Conservation (phyloP, 805 yeast genomes). For the Candida schatavii region DNA sequence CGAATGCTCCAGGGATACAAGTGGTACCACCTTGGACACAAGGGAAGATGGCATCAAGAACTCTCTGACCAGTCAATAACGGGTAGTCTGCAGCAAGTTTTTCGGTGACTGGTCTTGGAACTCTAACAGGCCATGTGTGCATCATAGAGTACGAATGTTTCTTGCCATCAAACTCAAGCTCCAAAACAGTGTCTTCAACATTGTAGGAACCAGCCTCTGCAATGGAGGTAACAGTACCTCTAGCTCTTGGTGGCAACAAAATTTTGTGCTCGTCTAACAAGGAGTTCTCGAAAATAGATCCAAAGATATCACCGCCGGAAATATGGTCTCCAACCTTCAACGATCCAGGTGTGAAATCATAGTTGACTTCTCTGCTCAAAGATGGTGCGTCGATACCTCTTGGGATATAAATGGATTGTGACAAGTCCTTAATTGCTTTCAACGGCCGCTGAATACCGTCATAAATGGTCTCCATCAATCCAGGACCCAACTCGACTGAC, state of each 20-base stretch:
- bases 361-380: conserved; percentile 74
- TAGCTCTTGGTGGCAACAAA: conserved; percentile 94
- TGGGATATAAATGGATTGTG: conserved; percentile 95
- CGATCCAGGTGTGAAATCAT: conserved; percentile 80
- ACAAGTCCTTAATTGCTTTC: conserved; percentile 81
- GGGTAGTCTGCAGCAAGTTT: conserved; percentile 93
- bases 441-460: conserved; percentile 99
- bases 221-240: conserved; percentile 91
- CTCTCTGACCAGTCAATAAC: conserved; percentile 97
- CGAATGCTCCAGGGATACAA: conserved; percentile 99
- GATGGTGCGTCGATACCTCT: conserved; percentile 98
- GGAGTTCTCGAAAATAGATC: conserved; percentile 91
- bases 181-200: conserved; percentile 85
- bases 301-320: conserved; percentile 97
- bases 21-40: conserved; percentile 99
- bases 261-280: conserved; percentile 90
- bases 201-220: conserved; percentile 90
- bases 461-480: conserved; percentile 97
- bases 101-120: conserved; percentile 97
- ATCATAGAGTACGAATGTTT: conserved; percentile 82
- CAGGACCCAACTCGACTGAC: conserved; percentile 98
- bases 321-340: conserved; percentile 94
- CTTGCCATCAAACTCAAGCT: conserved; percentile 92
- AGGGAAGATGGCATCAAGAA: conserved; percentile 94
- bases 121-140: conserved; percentile 99